phyloP scores from a whole-genome alignment of 2,329 filamentous ascomycete genomes.

The Diaporthe sp. region DNA sequence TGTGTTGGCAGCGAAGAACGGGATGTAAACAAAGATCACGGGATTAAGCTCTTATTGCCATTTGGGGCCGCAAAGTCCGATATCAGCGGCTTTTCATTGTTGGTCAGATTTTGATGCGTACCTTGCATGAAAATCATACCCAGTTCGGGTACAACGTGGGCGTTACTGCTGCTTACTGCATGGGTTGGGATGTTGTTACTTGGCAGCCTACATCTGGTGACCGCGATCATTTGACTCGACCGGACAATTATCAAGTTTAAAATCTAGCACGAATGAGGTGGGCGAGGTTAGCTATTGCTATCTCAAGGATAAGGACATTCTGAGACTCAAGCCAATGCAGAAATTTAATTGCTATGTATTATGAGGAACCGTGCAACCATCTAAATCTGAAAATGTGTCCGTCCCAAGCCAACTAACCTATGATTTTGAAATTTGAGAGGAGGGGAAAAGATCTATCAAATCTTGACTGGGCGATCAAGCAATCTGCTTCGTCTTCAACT shows the following conservation, averaged over 20 bases:
- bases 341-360: too few species aligned
- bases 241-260: not conserved
- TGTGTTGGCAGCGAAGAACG: not conserved
- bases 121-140: not conserved
- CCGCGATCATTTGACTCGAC: not conserved
- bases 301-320: too few species aligned
- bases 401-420: not conserved
- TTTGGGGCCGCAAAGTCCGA: conserved; percentile 6
- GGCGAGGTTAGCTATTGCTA: too few species aligned
- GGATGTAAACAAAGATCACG: not conserved
- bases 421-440: not conserved
- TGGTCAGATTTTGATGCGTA: not conserved
- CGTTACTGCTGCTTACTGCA: not conserved
- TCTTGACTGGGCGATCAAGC: not conserved
- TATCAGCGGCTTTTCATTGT: not conserved
- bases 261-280: not conserved
- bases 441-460: not conserved
- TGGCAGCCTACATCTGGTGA: not conserved
- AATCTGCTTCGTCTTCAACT: not conserved
- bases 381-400: too few species aligned
- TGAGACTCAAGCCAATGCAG: too few species aligned
- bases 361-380: too few species aligned
- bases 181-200: not conserved
- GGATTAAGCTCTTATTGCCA: not conserved
- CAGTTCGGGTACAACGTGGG: not conserved